These are phyloP conservation scores for Ambrosia hybrid DNA, from an alignment of 140 eudicot genomes.

Conservation along the genomic window DNA sequence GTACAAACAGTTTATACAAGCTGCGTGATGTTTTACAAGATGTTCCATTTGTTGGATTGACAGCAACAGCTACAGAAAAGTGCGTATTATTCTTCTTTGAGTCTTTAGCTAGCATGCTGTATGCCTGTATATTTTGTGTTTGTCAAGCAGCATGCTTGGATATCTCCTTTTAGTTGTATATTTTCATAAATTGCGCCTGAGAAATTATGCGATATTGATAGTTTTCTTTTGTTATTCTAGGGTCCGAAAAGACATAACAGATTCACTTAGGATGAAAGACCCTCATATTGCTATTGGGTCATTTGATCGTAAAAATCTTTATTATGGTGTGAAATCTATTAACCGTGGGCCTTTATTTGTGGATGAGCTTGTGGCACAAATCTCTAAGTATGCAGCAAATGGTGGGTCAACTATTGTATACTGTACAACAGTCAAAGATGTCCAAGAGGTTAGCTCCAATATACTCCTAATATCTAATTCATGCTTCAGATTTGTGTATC, in stretches of 20 bases:
- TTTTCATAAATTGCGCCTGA: background rate
- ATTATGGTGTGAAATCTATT: conserved; percentile 71
- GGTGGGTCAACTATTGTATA: conserved; percentile 71
- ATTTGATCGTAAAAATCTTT: conserved; percentile 85
- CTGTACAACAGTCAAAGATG: conserved; percentile 82
- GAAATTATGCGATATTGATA: conserved; percentile 15
- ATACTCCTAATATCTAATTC: background rate
- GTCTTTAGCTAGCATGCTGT: background rate
- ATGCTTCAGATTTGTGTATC: conserved; percentile 10
- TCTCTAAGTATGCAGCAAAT: conserved; percentile 50
- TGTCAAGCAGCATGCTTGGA: background rate
- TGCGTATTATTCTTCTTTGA: conserved; percentile 30
- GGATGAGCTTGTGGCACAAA: conserved; percentile 62
- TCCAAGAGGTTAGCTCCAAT: conserved; percentile 62
- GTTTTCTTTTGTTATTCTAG: conserved; percentile 35
- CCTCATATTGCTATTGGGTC: conserved; percentile 80
- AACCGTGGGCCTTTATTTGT: conserved; percentile 64
- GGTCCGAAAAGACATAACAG: conserved; percentile 67
- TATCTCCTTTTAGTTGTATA: too few species aligned
- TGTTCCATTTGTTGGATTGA: conserved; percentile 87
- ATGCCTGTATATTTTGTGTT: too few species aligned
- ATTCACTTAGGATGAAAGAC: conserved; percentile 60
- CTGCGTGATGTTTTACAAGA: conserved; percentile 60
- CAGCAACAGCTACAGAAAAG: conserved; percentile 97
- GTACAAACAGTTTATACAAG: conserved; percentile 71